Base-by-base conservation (phyloP, 306 rosid genomes). In the Cucurbita argyrosperma region DNA sequence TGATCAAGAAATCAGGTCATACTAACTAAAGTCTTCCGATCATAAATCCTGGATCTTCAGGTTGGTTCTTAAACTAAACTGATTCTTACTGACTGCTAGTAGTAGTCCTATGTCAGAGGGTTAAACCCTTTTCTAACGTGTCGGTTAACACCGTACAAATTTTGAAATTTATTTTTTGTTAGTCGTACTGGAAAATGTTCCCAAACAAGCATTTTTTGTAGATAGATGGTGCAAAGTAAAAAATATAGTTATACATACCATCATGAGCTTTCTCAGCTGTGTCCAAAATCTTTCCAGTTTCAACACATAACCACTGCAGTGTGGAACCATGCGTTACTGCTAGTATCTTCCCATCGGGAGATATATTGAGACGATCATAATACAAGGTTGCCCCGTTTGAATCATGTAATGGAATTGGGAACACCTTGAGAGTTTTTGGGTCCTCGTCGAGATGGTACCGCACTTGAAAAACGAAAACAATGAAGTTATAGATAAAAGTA, bases 371-470 rank as follows among this genome's bases (percentile, higher is more conserved):
- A 76, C 86, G 91, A 72, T 95, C 97, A 74, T 95, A 95, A 76
- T 84, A 87, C 81, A 87, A 65, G 18, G 87, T 69, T 60, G 86
- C 76, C 72, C 92, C 93, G 0, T 71, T 70, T 79, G 96, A 78
- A 82, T 90, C 91, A 70, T 77, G 88, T 72, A 91, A 90, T 55
- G 97, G 96, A 77, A 95, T 95, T 18, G 90, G 87, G 79, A 91
- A 89, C 85, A 87, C 87, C 89, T 91, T 91, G 81, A 88, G 84
- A 49, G 93, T 84, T 90, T 95, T 95, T 19, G 99, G 96, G 79
- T 95, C 99, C 87, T 95, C 99, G 26, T 88, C 96, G 59, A 95
- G 80, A 79, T 91, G 97, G 84, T 91, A 95, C 63, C 99, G 96
- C 74, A 95, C 99, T 95, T 81, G 81, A 77, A 81, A 46, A 72